Evolutionary conservation across 306 rosid genomes (phyloP).

Genomic region (Fragaria vesca): DNA sequence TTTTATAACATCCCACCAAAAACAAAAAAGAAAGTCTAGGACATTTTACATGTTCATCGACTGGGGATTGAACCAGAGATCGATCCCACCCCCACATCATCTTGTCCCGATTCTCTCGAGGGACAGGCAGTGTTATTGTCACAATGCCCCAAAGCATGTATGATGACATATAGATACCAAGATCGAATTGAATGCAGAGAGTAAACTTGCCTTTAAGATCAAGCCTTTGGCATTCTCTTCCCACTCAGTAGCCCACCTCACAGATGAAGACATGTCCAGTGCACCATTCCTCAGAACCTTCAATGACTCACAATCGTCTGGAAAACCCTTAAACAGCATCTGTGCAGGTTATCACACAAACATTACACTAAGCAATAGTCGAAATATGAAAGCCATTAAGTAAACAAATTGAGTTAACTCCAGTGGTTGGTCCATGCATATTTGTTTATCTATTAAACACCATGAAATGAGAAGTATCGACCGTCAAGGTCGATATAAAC

Average conservation of each 20-base stretch:
- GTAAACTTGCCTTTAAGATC: constrained; percentile 62
- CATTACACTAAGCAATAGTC: not conserved
- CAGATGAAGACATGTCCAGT: constrained; percentile 61
- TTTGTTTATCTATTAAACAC: constrained; percentile 7
- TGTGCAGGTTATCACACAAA: constrained; percentile 34
- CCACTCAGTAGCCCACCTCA: constrained; percentile 86
- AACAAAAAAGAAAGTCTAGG: not conserved
- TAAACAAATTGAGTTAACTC: not conserved
- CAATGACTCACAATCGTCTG: constrained; percentile 58
- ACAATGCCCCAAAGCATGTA: not conserved
- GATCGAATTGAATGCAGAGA: not conserved
- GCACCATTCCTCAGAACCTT: constrained; percentile 61
- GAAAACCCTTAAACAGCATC: constrained; percentile 92
- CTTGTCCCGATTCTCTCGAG: not conserved
- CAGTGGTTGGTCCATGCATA: not conserved
- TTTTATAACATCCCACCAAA: not conserved
- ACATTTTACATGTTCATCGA: not conserved
- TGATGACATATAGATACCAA: not conserved
- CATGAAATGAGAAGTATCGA: not conserved
- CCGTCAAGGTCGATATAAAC: not conserved
- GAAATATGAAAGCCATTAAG: not conserved
- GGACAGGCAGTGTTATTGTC: not conserved
- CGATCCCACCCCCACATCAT: not conserved
- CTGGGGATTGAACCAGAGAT: too few species aligned
- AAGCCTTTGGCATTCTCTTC: constrained; percentile 85